phyloP scores from a whole-genome alignment of 805 yeast species.

The Lipomyces kockii region DNA sequence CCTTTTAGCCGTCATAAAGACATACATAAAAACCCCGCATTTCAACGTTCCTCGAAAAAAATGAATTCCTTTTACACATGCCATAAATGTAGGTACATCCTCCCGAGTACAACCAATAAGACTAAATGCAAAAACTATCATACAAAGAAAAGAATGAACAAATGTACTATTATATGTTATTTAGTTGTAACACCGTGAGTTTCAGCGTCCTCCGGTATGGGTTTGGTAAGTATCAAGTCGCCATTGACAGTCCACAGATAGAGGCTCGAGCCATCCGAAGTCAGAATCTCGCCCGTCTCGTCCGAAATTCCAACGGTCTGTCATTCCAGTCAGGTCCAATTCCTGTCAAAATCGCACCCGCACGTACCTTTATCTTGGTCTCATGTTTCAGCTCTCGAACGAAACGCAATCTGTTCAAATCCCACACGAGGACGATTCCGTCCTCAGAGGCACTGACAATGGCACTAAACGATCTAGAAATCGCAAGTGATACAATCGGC shows the following conservation, averaged over 20 bases:
- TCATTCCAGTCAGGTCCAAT: not conserved
- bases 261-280: constrained; percentile 21
- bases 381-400: constrained; percentile 48
- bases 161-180: not conserved
- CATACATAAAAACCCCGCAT: not conserved
- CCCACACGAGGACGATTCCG: constrained; percentile 70
- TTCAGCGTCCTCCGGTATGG: constrained; percentile 21
- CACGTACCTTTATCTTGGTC: constrained; percentile 18
- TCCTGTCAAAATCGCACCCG: not conserved
- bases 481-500: constrained; percentile 53
- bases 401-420: constrained; percentile 56
- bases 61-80: not conserved
- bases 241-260: constrained; percentile 38
- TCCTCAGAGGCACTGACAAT: constrained; percentile 58
- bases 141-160: not conserved
- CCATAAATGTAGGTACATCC: not conserved
- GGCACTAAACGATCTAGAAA: constrained; percentile 58
- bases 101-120: not conserved
- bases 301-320: constrained; percentile 37
- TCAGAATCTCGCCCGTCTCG: constrained; percentile 38
- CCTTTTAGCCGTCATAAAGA: too few species aligned
- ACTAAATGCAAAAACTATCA: not conserved
- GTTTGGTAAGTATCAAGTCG: constrained; percentile 21
- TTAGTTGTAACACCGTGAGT: not conserved
- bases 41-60: constrained; percentile 1